These are phyloP conservation scores for Arthrobotrys sphaeroides DNA, from an alignment of 2,329 filamentous ascomycete species.

Conservation along the genomic window DNA sequence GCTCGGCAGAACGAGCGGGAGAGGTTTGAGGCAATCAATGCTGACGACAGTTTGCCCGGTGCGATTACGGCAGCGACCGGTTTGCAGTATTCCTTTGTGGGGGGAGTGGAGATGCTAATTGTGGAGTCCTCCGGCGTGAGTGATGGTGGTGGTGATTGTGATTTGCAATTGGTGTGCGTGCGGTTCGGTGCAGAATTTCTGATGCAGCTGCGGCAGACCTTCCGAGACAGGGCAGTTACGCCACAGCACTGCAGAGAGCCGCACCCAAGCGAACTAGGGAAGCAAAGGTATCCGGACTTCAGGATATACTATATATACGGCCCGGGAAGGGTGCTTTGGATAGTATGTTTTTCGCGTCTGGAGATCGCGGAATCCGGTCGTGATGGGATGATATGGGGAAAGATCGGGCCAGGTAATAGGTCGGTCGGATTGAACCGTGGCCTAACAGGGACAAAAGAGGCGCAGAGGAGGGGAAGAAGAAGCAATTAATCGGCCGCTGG, in stretches of 20 bases:
- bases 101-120: neutral
- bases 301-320: neutral
- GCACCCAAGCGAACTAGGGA: neutral
- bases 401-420: slow-evolving; percentile 13
- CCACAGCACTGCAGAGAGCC: slow-evolving; percentile 18
- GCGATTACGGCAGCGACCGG: neutral
- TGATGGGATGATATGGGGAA: neutral
- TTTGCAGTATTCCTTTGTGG: neutral
- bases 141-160: neutral
- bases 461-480: too few species aligned
- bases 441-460: slow-evolving; percentile 1
- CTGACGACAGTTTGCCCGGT: slow-evolving; percentile 36
- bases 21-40: slow-evolving; percentile 32
- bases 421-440: slow-evolving; percentile 5
- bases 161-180: too few species aligned
- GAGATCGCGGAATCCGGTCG: slow-evolving; percentile 1
- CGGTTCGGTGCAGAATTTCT: slow-evolving; percentile 31
- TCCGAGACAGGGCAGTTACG: slow-evolving; percentile 24
- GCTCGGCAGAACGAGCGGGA: slow-evolving; percentile 53
- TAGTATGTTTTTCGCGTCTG: neutral
- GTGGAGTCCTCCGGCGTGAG: neutral
- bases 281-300: neutral
- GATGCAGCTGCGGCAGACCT: slow-evolving; percentile 38
- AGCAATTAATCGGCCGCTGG: slow-evolving; percentile 1
- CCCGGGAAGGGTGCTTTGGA: neutral